These are phyloP conservation scores for Fragaria iinumae DNA, from an alignment of 306 rosid genomes.

Conservation along the genomic window DNA sequence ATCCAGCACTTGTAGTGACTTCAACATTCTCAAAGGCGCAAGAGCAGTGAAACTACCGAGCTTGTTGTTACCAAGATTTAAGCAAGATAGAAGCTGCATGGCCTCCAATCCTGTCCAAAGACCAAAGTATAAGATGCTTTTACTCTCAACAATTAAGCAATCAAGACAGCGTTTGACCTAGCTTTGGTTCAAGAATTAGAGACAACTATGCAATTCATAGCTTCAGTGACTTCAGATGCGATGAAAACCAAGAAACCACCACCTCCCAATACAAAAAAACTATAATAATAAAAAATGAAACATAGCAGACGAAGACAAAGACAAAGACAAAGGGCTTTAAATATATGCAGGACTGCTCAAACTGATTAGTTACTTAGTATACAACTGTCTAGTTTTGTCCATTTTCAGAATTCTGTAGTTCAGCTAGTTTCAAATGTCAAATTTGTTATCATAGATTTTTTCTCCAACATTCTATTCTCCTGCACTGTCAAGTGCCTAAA, in stretches of 20 bases:
- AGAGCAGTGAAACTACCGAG: conserved; percentile 65
- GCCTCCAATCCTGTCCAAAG: conserved; percentile 80
- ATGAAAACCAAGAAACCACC: background rate
- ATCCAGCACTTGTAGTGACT: conserved; percentile 64
- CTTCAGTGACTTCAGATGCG: background rate
- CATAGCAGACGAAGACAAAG: background rate
- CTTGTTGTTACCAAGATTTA: conserved; percentile 76
- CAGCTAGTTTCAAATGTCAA: conserved; percentile 1
- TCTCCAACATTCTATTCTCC: background rate
- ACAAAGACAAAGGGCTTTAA: background rate
- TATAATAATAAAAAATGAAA: background rate
- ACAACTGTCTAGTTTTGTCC: conserved; percentile 3
- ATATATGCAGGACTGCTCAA: background rate
- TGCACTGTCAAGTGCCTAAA: background rate
- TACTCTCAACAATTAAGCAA: conserved; percentile 5
- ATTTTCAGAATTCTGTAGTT: background rate
- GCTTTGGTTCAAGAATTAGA: background rate
- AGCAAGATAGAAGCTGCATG: conserved; percentile 77
- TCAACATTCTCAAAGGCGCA: conserved; percentile 60
- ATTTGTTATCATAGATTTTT: background rate
- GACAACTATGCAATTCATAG: background rate
- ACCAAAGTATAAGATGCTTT: conserved; percentile 24
- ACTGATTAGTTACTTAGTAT: background rate
- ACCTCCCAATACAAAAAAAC: background rate
- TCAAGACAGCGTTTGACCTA: background rate